Percentiles rank a stretch among this genome's conserved stretches.
These are phyloP conservation scores for Cryphonectria carpinicola DNA, from an alignment of 2,329 filamentous ascomycete genomes.

Conservation along the genomic window DNA sequence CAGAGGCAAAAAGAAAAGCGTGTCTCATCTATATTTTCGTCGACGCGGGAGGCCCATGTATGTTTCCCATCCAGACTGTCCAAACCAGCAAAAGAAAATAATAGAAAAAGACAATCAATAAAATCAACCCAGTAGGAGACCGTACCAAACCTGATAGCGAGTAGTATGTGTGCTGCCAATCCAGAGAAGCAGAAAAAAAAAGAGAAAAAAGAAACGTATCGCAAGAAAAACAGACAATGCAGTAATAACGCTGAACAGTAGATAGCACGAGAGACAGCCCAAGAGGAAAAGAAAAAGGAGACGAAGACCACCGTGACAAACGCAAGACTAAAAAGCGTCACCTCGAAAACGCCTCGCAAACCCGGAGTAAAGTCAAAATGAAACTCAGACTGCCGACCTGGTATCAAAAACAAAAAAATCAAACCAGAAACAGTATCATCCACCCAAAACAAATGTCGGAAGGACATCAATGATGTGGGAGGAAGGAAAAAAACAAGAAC, in stretches of 20 bases:
- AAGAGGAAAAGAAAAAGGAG: not conserved
- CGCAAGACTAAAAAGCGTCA: not conserved
- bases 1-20: not conserved
- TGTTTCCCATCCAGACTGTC: not conserved
- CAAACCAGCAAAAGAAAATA: not conserved
- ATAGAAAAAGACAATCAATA: not conserved
- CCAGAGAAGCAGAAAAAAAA: not conserved
- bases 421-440: slow-evolving; percentile 1
- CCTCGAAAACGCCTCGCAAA: slow-evolving; percentile 20
- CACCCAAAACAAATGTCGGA: slow-evolving; percentile 2
- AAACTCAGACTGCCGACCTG: slow-evolving; percentile 28
- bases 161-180: slow-evolving; percentile 8
- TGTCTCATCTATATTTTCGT: slow-evolving; percentile 12
- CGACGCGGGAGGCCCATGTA: not conserved
- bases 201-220: not conserved
- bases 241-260: slow-evolving; percentile 7
- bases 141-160: not conserved
- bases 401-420: slow-evolving; percentile 27
- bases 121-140: not conserved
- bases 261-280: not conserved
- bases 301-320: not conserved
- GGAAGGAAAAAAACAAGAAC: not conserved
- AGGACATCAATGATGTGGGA: not conserved
- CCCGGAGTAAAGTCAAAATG: not conserved
- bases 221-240: not conserved